Conservation (phyloP, 805 yeast genomes). For the Henningerozyma blattae region DNA sequence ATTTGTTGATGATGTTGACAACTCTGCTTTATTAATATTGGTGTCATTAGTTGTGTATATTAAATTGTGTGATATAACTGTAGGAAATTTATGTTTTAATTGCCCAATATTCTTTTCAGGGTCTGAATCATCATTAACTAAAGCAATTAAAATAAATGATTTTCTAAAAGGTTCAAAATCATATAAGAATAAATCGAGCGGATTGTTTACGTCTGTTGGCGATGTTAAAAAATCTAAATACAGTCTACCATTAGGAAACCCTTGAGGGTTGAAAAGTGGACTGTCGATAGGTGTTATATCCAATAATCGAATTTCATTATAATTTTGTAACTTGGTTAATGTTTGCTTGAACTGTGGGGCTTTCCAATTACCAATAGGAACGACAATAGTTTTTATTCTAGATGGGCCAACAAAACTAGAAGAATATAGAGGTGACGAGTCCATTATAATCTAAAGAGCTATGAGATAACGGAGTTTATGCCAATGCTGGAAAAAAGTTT, state of each 20-base stretch:
- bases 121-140: conserved; percentile 22
- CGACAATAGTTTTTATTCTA: conserved; percentile 49
- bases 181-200: conserved; percentile 54
- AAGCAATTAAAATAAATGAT: conserved; percentile 49
- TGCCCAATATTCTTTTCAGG: conserved; percentile 21
- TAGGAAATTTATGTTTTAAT: conserved; percentile 26
- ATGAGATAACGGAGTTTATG: background rate
- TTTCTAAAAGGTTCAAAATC: conserved; percentile 88
- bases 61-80: conserved; percentile 21
- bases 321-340: conserved; percentile 32
- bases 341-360: conserved; percentile 28
- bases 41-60: conserved; percentile 8
- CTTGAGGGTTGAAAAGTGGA: conserved; percentile 65
- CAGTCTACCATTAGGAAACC: conserved; percentile 68
- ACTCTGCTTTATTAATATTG: conserved; percentile 1
- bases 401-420: conserved; percentile 44
- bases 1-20: background rate
- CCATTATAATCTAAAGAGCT: too few relatives aligned
- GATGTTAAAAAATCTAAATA: conserved; percentile 40
- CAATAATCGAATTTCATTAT: conserved; percentile 55
- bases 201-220: conserved; percentile 29
- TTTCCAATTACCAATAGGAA: conserved; percentile 48
- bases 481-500: background rate
- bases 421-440: conserved; percentile 5
- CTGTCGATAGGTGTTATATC: conserved; percentile 62